Evolutionary conservation across 805 yeast genomes (phyloP).

Genomic region (Pichia ethanolica): DNA sequence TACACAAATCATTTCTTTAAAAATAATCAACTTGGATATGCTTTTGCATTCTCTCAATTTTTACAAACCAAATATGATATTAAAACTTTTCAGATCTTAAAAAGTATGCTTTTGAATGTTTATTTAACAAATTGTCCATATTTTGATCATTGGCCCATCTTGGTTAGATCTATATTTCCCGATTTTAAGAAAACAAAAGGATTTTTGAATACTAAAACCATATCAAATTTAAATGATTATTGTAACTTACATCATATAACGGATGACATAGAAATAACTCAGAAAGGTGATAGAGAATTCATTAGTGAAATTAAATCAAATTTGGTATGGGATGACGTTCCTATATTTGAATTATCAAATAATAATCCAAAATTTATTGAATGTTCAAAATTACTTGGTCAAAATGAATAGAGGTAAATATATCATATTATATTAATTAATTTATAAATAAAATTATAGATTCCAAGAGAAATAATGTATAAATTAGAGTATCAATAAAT

Average conservation of each 20-base stretch:
- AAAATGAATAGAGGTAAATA: background rate
- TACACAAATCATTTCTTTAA: slow-evolving; percentile 18
- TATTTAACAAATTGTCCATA: slow-evolving; percentile 15
- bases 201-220: background rate
- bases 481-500: no score
- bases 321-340: slow-evolving; percentile 16
- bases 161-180: slow-evolving; percentile 13
- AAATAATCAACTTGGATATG: slow-evolving; percentile 16
- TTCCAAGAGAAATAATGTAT: no score
- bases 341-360: slow-evolving; percentile 9
- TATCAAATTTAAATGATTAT: slow-evolving; percentile 14
- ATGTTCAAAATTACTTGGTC: slow-evolving; percentile 11
- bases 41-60: slow-evolving; percentile 20
- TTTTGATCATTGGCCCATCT: slow-evolving; percentile 21
- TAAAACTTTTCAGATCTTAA: slow-evolving; percentile 11
- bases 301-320: slow-evolving; percentile 9
- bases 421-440: no score
- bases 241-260: slow-evolving; percentile 18
- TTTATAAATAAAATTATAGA: no score
- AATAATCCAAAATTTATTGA: slow-evolving; percentile 13
- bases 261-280: slow-evolving; percentile 10
- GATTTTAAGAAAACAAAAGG: background rate
- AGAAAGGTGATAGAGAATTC: slow-evolving; percentile 10
- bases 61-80: slow-evolving; percentile 13
- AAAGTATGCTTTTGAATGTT: slow-evolving; percentile 14